phyloP scores from a whole-genome alignment of 768 basidiomycete species.

The Suillus americanus region DNA sequence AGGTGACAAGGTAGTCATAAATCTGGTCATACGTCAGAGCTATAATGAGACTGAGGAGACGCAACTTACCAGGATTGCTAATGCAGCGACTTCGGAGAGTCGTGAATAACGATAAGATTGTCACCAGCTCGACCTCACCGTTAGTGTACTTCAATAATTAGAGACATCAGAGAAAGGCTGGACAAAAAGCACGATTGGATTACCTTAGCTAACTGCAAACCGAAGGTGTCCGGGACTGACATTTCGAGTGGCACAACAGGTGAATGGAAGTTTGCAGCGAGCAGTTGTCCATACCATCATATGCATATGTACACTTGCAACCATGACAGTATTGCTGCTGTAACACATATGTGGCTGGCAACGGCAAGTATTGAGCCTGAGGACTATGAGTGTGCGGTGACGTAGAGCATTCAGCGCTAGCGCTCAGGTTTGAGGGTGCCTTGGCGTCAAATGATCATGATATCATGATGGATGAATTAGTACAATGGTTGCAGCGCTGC shows the following conservation, averaged over 20 bases:
- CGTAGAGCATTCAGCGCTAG: no score
- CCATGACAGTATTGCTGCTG: no score
- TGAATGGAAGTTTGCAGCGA: not conserved
- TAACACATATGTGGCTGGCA: no score
- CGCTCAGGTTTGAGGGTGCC: no score
- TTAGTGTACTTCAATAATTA: not conserved
- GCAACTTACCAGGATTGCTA: not conserved
- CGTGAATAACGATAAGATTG: not conserved
- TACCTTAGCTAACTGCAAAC: constrained; percentile 1
- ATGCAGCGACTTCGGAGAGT: not conserved
- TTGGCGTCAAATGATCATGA: no score
- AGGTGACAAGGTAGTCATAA: not conserved
- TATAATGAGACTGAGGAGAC: no score
- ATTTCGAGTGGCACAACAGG: not conserved
- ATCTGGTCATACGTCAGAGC: not conserved
- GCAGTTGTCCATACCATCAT: no score
- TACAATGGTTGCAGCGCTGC: no score
- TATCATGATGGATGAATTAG: no score
- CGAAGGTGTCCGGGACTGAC: not conserved
- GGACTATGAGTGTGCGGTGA: no score
- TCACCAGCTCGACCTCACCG: not conserved
- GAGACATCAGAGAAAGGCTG: not conserved
- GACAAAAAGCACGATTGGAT: not conserved
- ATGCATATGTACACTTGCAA: no score
- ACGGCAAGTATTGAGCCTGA: no score